Evolutionary conservation across 2,329 filamentous ascomycete genomes (phyloP).

Genomic region (Pseudogymnoascus sp.): DNA sequence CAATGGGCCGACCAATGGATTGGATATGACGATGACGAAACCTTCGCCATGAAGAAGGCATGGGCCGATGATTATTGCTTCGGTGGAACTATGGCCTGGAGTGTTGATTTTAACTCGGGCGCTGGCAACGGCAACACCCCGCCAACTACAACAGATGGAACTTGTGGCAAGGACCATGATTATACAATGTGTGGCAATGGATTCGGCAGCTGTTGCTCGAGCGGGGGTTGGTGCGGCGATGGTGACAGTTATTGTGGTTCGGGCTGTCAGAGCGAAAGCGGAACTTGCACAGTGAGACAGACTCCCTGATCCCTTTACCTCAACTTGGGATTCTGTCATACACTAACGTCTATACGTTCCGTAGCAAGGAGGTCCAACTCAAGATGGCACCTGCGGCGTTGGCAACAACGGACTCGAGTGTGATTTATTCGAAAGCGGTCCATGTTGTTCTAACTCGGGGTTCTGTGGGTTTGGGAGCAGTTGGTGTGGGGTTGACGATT

Average conservation of each 20-base stretch:
- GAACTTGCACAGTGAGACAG: neutral
- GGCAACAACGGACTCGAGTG: neutral
- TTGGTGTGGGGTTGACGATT: neutral
- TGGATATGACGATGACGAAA: constrained; percentile 24
- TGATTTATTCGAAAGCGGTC: neutral
- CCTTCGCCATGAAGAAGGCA: constrained; percentile 20
- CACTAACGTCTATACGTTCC: too few species aligned
- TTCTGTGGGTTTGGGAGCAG: neutral
- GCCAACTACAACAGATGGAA: constrained; percentile 11
- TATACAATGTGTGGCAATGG: constrained; percentile 11
- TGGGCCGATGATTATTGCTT: constrained; percentile 25
- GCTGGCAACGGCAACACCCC: constrained; percentile 15
- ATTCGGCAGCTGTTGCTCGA: constrained; percentile 17
- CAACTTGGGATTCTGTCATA: too few species aligned
- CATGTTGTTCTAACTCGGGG: neutral
- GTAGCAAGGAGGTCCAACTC: neutral
- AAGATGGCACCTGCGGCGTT: neutral
- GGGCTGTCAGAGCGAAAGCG: neutral
- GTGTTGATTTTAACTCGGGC: constrained; percentile 21
- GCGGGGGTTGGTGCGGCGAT: constrained; percentile 16
- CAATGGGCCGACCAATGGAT: constrained; percentile 23
- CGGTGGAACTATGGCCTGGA: constrained; percentile 25
- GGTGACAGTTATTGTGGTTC: constrained; percentile 13
- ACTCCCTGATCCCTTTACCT: neutral
- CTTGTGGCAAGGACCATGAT: constrained; percentile 12